Percentiles rank a stretch among this genome's conserved stretches.
Evolutionary conservation across 2,329 filamentous ascomycete species (phyloP).

Genomic region (Neofusicoccum laricinum): DNA sequence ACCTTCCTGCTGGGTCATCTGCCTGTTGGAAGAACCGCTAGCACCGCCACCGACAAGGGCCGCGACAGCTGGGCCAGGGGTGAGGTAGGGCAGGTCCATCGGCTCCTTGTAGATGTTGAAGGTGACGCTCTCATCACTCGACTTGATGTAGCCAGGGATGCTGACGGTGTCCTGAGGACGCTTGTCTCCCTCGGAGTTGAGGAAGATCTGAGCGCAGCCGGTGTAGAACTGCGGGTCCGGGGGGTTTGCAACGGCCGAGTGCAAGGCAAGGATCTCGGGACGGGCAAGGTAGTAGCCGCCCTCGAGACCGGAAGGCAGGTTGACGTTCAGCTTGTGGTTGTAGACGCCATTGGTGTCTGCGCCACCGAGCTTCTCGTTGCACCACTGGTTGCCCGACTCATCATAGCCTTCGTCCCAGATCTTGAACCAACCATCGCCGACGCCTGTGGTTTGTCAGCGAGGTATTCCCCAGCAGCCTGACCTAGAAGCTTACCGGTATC

Average conservation of each 20-base stretch:
- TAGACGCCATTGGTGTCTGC: slow-evolving; percentile 58
- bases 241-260: slow-evolving; percentile 56
- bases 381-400: slow-evolving; percentile 57
- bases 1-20: slow-evolving; percentile 44
- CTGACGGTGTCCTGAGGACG: slow-evolving; percentile 54
- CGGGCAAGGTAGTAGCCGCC: slow-evolving; percentile 69
- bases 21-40: slow-evolving; percentile 16
- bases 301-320: slow-evolving; percentile 60
- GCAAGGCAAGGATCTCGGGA: slow-evolving; percentile 67
- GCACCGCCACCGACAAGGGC: slow-evolving; percentile 37
- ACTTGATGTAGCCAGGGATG: slow-evolving; percentile 65
- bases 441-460: slow-evolving; percentile 18
- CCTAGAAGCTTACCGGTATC: slow-evolving; percentile 38
- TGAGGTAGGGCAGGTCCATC: slow-evolving; percentile 54
- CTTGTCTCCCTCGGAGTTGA: slow-evolving; percentile 51
- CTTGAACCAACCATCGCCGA: slow-evolving; percentile 74
- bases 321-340: slow-evolving; percentile 53
- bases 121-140: slow-evolving; percentile 53
- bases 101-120: slow-evolving; percentile 63
- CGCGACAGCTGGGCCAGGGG: slow-evolving; percentile 58
- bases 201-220: slow-evolving; percentile 68
- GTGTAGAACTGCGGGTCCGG: slow-evolving; percentile 66
- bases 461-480: neutral
- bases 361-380: slow-evolving; percentile 65
- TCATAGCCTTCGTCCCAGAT: slow-evolving; percentile 70